Conservation (phyloP, 202 grass and related monocot species). For the Musa balbisiana region DNA sequence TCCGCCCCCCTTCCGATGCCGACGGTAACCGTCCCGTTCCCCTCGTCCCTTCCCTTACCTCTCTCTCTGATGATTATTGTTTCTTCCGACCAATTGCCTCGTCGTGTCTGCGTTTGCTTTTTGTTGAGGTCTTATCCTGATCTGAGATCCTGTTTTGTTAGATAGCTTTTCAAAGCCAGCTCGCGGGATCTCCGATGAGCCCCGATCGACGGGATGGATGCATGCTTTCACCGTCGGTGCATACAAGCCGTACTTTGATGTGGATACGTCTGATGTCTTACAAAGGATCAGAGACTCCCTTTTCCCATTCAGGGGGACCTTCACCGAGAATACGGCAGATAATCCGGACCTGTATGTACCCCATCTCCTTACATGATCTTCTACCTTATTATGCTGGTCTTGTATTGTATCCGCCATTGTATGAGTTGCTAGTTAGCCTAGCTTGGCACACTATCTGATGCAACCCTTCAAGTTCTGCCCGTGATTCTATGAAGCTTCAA, state of each 20-base stretch:
- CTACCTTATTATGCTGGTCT: background rate
- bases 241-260: conserved; percentile 92
- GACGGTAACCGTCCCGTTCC: conserved; percentile 47
- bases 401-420: background rate
- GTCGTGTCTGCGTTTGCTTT: background rate
- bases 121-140: conserved; percentile 15
- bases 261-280: conserved; percentile 79
- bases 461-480: too few species aligned
- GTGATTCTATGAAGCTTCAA: too few species aligned
- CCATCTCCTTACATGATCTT: conserved; percentile 1
- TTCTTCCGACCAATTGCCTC: background rate
- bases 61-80: conserved; percentile 8
- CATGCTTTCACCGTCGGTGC: conserved; percentile 78
- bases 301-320: conserved; percentile 79
- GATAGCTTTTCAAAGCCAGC: conserved; percentile 63
- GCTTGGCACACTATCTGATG: background rate
- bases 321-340: conserved; percentile 92
- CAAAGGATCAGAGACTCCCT: conserved; percentile 88
- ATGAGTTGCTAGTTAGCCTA: background rate
- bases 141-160: conserved; percentile 20
- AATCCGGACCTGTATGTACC: conserved; percentile 73
- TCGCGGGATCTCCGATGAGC: conserved; percentile 41
- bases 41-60: background rate
- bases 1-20: conserved; percentile 83
- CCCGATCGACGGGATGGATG: conserved; percentile 69